phyloP scores from a whole-genome alignment of 2,329 filamentous ascomycete genomes.

The Metarhizium album region DNA sequence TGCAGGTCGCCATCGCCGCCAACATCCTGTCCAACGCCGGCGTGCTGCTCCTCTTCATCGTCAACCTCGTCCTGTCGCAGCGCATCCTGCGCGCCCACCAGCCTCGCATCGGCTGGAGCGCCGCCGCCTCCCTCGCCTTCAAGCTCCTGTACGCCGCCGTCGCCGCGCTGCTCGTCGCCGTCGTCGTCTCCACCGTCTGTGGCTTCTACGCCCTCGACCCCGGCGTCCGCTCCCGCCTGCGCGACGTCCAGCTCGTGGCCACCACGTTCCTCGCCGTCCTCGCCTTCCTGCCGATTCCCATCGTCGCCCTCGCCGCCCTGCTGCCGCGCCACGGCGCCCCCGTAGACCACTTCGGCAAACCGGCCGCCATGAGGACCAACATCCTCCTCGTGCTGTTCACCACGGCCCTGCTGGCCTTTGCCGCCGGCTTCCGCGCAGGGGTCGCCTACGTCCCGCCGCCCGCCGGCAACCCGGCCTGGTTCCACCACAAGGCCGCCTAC shows the following conservation, averaged over 20 bases:
- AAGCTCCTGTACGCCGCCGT: constrained; percentile 48
- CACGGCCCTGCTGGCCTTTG: constrained; percentile 50
- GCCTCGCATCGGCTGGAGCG: constrained; percentile 59
- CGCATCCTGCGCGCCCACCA: constrained; percentile 65
- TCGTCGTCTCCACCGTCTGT: constrained; percentile 55
- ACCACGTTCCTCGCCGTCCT: constrained; percentile 49
- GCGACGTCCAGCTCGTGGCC: constrained; percentile 54
- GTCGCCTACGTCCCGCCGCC: constrained; percentile 43
- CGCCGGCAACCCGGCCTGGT: constrained; percentile 50
- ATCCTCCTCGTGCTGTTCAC: constrained; percentile 51
- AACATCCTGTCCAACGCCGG: constrained; percentile 63
- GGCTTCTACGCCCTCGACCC: constrained; percentile 54
- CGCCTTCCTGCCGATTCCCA: constrained; percentile 51
- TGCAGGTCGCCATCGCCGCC: constrained; percentile 44
- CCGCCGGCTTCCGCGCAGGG: constrained; percentile 58
- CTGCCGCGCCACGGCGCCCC: constrained; percentile 32
- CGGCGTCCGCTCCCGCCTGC: constrained; percentile 38
- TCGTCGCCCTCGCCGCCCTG: constrained; percentile 40
- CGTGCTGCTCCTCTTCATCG: constrained; percentile 62
- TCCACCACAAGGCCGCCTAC: constrained; percentile 60
- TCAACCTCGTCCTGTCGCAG: constrained; percentile 70
- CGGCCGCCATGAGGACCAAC: constrained; percentile 57
- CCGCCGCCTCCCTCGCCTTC: constrained; percentile 39
- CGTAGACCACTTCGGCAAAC: constrained; percentile 41
- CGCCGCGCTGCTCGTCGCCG: constrained; percentile 48